These are phyloP conservation scores for Verticillium nonalfalfae DNA, from an alignment of 2,329 filamentous ascomycete genomes.

Conservation along the genomic window DNA sequence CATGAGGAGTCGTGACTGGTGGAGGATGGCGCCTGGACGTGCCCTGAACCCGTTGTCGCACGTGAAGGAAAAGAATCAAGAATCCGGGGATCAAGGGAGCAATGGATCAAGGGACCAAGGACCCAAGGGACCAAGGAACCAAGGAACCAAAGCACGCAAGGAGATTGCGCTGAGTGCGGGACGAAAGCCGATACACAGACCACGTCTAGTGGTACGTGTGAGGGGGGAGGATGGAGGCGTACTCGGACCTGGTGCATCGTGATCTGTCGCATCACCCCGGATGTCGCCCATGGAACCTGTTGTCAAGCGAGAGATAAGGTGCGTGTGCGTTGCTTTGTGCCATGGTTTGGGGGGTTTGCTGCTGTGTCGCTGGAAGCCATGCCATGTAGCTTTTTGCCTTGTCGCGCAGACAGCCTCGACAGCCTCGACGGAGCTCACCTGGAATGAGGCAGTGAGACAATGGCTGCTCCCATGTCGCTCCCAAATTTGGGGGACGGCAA, in stretches of 20 bases:
- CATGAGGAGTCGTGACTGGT: neutral
- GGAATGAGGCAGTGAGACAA: neutral
- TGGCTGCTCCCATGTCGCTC: neutral
- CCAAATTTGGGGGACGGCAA: neutral
- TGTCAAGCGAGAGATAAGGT: no score
- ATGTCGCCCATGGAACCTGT: neutral
- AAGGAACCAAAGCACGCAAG: neutral
- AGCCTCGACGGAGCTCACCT: neutral
- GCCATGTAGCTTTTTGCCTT: neutral
- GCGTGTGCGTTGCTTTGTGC: no score
- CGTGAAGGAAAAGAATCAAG: neutral
- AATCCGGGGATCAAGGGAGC: neutral
- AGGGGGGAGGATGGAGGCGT: neutral
- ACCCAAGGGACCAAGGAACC: neutral
- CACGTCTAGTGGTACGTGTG: neutral
- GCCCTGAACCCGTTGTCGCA: neutral
- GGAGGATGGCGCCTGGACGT: neutral
- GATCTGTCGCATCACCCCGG: neutral
- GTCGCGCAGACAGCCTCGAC: neutral
- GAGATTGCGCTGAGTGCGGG: neutral
- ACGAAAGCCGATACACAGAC: neutral
- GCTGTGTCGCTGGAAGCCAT: neutral
- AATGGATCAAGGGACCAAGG: neutral
- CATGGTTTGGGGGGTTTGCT: neutral
- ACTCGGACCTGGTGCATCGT: neutral